Percentiles rank a stretch among this genome's conserved stretches.
Evolutionary conservation across 1,284 basidiomycete genomes (phyloP).

Genomic region (Boletellus deceptivus): DNA sequence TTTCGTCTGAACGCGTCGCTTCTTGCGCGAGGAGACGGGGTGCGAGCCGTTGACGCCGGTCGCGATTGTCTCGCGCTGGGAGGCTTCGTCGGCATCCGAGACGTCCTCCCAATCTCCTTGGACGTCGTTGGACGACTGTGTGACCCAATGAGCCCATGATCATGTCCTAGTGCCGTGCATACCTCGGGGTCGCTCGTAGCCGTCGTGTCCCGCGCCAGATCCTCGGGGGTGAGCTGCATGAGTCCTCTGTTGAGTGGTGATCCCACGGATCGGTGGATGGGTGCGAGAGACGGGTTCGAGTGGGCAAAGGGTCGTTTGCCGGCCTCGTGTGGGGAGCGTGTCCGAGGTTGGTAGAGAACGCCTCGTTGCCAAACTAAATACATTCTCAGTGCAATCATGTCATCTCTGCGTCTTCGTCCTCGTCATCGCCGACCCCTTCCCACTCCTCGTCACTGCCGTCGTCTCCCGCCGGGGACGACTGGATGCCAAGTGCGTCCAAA

Average conservation of each 20-base stretch:
- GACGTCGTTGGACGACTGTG: conserved; percentile 8
- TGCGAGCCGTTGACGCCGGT: conserved; percentile 9
- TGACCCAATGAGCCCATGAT: not conserved
- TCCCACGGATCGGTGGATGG: not conserved
- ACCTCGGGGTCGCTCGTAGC: conserved; percentile 8
- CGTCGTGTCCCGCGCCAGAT: not conserved
- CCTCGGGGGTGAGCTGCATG: not conserved
- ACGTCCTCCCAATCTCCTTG: conserved; percentile 28
- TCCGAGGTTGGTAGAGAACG: not conserved
- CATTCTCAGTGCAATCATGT: conserved; percentile 22
- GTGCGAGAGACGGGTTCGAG: not conserved
- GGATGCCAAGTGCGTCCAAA: conserved; percentile 69
- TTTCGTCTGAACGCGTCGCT: conserved; percentile 20
- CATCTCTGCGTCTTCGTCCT: conserved; percentile 61
- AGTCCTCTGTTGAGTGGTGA: not conserved
- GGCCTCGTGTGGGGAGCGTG: too few species aligned
- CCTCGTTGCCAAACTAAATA: too few species aligned
- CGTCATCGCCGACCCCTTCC: conserved; percentile 52
- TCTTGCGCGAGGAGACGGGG: conserved; percentile 16
- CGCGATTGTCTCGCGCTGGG: conserved; percentile 6
- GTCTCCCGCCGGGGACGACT: conserved; percentile 53
- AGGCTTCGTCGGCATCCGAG: conserved; percentile 16
- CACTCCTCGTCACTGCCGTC: conserved; percentile 52
- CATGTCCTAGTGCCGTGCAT: not conserved
- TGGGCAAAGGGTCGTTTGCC: not conserved